Evolutionary conservation across 192 early-diverging fungal species (phyloP), one percentile per base, ranked within the genome.

Genomic region (Gamsiella multidivaricata): DNA sequence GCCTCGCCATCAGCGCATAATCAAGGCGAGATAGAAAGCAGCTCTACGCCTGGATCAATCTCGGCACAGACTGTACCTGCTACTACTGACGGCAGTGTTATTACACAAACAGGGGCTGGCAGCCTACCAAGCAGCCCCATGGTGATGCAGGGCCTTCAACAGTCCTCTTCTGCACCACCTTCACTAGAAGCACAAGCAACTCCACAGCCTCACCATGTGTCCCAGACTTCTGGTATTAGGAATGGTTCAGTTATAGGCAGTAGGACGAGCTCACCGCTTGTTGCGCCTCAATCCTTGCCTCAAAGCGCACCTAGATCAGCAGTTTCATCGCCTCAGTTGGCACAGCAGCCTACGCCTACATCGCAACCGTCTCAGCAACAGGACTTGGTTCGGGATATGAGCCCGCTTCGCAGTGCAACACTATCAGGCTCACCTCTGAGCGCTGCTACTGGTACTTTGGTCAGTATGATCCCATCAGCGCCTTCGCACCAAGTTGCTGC

Each of bases 391-490:
- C 50, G 28, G 39, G 57, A 59, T 31, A 17, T 9, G 10, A 43
- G 29, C 31, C 23, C 39, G 1, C 17, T 3, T 36, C 57, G 57
- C 5, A 29, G 22, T n/a, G 28, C 42, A 15, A 17, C 41, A 1
- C n/a, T 59, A n/a, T 41, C 64, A 11, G 53, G 64, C 2, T 66
- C 64, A 23, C 64, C 64, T 20, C 26, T 66, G n/a, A 55, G 52
- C 1, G 53, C 39, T 25, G 25, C 42, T 3, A 58, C 23, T 41
- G 4, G 12, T 18, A 46, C n/a, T 10, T 46, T 18, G 45, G 17
- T 18, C 10, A 46, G 17, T 18, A 18, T 26, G 22, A 12, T 14
- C 23, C 25, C 56, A 22, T 22, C 34, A 2, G 15, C 56, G 22
- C 0, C 25, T 37, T 25, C 23, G 52, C 9, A 26, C 50, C 11